Evolutionary conservation across 768 basidiomycete genomes (phyloP), one percentile per base, ranked within the genome.

Genomic region (Pleurotus eryngii): DNA sequence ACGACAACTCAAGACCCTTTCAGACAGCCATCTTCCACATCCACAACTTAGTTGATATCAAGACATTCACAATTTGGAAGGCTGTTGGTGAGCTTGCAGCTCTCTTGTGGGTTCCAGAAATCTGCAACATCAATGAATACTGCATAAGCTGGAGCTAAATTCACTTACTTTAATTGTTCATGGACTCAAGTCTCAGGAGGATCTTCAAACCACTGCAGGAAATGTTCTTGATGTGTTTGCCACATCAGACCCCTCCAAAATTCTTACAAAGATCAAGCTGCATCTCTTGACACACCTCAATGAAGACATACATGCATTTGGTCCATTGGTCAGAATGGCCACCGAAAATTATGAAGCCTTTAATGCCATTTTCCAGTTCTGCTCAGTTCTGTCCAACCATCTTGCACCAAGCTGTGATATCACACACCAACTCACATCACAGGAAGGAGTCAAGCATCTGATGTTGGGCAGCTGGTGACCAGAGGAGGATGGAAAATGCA

Each of bases 331-430:
- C n/a, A 62, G 72, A 0, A 60, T 68, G 37, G 64, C 72, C 27
- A 72, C 72, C 0, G 73, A 77, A 39, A 54, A 57, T 0, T 77
- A 69, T 59, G 78, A 80, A 58, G 69, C 66, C 48, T 81, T 68
- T 59, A 79, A 81, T 62, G 70, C 69, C 5, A 63, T 81, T 6
- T 78, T 79, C 49, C 65, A 74, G 0, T 58, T 65, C 14, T 76
- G 74, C 46, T 76, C 72, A 2, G 65, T 80, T 24, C 62, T 70
- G 22, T 72, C 70, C 8, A 81, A 81, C 53, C 78, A 76, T 30
- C 71, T 69, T 14, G 72, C 76, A 0, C 77, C 78, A 8, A 77
- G 79, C 42, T 72, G 72, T 1, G 72, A 75, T 51, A 74, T 78
- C 48, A 76, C 76, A 0, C 37, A 58, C 4, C 59, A 72, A 11